phyloP scores from a whole-genome alignment of 441 rosid genomes.

The Pelargonium australe region DNA sequence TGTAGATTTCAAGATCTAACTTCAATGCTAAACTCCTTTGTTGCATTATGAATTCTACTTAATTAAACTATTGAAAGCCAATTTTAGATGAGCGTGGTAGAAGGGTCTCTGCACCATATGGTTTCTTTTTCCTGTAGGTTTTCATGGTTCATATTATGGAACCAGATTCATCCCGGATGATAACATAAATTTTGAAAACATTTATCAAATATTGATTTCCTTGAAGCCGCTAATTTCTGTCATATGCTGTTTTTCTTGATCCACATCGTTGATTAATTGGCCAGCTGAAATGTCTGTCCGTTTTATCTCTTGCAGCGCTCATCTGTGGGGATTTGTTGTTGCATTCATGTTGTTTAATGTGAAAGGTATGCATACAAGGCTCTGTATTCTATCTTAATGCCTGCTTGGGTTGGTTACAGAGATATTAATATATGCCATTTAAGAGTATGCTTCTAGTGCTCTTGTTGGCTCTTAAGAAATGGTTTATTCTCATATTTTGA shows the following conservation, averaged over 20 bases:
- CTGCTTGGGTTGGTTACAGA: conserved; percentile 5
- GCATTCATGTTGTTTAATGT: conserved; percentile 86
- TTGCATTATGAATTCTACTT: conserved; percentile 2
- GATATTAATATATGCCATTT: neutral
- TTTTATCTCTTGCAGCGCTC: conserved; percentile 55
- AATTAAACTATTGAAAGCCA: neutral
- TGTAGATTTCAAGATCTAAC: conserved; percentile 1
- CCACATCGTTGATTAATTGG: conserved; percentile 8
- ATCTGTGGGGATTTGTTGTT: conserved; percentile 86
- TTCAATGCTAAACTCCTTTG: neutral
- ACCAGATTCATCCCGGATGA: neutral
- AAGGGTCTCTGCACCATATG: neutral
- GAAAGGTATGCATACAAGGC: conserved; percentile 41
- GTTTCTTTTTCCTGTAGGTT: neutral
- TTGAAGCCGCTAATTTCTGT: neutral
- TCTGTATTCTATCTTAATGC: conserved; percentile 2
- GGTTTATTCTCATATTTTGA: neutral
- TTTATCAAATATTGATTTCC: conserved; percentile 5
- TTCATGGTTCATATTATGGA: neutral
- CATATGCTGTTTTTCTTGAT: conserved; percentile 6
- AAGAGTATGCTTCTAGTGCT: conserved; percentile 8
- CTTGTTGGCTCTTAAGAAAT: neutral
- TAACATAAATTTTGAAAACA: neutral
- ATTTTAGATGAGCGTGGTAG: neutral
- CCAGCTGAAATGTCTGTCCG: conserved; percentile 19